Base-by-base conservation (phyloP, 331 rosid genomes). In the Quercus tomentella region DNA sequence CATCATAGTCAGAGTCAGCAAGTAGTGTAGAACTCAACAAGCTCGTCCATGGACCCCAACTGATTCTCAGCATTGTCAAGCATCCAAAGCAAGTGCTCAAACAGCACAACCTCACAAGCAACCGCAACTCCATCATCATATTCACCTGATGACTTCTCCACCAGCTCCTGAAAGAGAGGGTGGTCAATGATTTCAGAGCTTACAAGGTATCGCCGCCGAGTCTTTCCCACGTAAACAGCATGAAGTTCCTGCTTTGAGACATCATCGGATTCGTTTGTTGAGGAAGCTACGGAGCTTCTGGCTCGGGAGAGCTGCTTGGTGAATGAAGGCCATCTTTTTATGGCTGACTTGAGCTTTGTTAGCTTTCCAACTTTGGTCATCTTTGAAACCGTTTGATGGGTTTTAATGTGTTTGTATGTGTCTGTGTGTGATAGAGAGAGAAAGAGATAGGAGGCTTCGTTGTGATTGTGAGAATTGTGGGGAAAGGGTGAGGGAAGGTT, bases 81-180 rank as follows among this genome's bases (percentile, higher is more conserved):
- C 96, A 94, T 92, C 98, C 98, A 94, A 55, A 94, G 70, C 85
- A 94, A 79, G 84, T 94, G 98, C 80, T 94, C 97, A 17, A 94
- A 94, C 88, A 94, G 77, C 66, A 94, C 98, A 61, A 94, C 97
- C 83, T 94, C 97, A 69, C 98, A 92, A 0, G 92, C 77, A 25
- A 91, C 90, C 28, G 75, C 89, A 9, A 84, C 82, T 7, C 85
- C 91, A 3, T 79, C 84, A 2, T 76, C 84, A 11, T 43, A 28
- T 15, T 76, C 69, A 12, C 35, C 54, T 9, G 97, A 89, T 12
- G 97, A 89, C 82, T 79, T 85, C 61, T 87, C 98, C 14, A 92
- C 88, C 2, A 94, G 88, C 76, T 92, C 97, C 76, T 82, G 97
- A 75, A 94, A 89, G 65, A 94, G 82, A 0, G 97, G 98, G 74